Base-by-base conservation (phyloP, 2,329 filamentous ascomycete species). In the Penicillium sp. region DNA sequence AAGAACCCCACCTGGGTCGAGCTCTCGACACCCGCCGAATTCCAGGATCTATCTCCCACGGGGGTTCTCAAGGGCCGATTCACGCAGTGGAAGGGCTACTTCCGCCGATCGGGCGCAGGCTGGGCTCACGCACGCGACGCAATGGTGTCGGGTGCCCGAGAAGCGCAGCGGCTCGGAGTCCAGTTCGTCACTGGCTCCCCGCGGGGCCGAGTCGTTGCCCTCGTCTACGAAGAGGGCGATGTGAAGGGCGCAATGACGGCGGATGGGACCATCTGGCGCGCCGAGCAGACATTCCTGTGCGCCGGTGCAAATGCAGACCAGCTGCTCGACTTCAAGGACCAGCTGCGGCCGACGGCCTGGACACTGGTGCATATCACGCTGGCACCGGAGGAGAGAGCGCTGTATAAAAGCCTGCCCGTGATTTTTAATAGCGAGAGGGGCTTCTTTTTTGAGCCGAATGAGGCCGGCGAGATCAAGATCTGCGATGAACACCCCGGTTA, bases 321-420 rank as follows among this genome's bases (percentile, higher is more conserved):
- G 5, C 25, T 56, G 2, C 28, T 54, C 6, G 45, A 53, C 16
- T 2, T 48, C 4, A 17, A 53, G n/a, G 39, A 16, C 11, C 51
- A 56, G 18, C 34, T 54, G 26, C 41, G 23, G 4, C 45, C 53
- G 2, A 51, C 46, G 33, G 47, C 41, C 18, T 41, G 47, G 26
- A 31, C 23, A 14, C 47, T 56, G 3, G 49, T 43, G 3, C 47
- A 54, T 33, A 53, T 56, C 27, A 44, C 51, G n/a, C 39, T 56
- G 7, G 33, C 44, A 2, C 44, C 43, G 9, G 30, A 19, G 0
- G 51, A 56, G 25, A 29, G 25, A 14, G 16, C 33, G 10, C 37
- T 45, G n/a, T 56, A 53, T 37, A 26, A 26, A 4, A 15, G 33
- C 3, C 29, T 51, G 26, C 48, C 51, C 2, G 47, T 56, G 9